Percentiles rank a stretch among this genome's conserved stretches.
These are phyloP conservation scores for Paramecium tetraurelia DNA, from an alignment of 73 alveolate species.

Conservation along the genomic window DNA sequence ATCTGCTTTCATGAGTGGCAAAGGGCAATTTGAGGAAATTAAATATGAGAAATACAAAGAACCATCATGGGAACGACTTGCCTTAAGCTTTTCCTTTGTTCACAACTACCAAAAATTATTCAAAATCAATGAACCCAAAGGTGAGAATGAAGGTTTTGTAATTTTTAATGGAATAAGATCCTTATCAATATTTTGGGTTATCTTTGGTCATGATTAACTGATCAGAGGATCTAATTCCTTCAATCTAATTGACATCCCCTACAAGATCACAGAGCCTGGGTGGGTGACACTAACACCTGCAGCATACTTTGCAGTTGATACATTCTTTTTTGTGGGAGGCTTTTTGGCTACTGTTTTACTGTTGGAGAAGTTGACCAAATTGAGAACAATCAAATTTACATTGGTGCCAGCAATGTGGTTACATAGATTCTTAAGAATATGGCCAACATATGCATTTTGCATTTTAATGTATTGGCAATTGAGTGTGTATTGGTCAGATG, in stretches of 20 bases:
- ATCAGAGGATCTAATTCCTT: background rate
- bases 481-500: constrained; percentile 54
- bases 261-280: background rate
- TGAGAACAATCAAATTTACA: background rate
- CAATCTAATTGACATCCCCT: background rate
- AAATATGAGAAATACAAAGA: background rate
- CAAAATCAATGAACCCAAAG: constrained; percentile 28
- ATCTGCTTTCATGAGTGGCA: constrained; percentile 5
- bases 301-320: constrained; percentile 69
- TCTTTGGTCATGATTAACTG: constrained; percentile 53
- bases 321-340: constrained; percentile 69
- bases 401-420: constrained; percentile 52
- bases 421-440: constrained; percentile 66
- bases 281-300: constrained; percentile 32
- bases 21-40: background rate
- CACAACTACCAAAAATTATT: background rate
- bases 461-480: constrained; percentile 42
- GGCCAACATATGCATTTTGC: constrained; percentile 61
- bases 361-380: constrained; percentile 43
- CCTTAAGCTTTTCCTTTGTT: background rate
- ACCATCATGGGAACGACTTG: background rate
- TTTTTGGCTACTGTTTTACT: constrained; percentile 62
- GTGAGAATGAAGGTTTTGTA: constrained; percentile 32
- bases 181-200: constrained; percentile 54
- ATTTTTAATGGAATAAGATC: constrained; percentile 63